Evolutionary conservation across 108 stramenopile species (phyloP).

Genomic region (Conticribra weissflogii): DNA sequence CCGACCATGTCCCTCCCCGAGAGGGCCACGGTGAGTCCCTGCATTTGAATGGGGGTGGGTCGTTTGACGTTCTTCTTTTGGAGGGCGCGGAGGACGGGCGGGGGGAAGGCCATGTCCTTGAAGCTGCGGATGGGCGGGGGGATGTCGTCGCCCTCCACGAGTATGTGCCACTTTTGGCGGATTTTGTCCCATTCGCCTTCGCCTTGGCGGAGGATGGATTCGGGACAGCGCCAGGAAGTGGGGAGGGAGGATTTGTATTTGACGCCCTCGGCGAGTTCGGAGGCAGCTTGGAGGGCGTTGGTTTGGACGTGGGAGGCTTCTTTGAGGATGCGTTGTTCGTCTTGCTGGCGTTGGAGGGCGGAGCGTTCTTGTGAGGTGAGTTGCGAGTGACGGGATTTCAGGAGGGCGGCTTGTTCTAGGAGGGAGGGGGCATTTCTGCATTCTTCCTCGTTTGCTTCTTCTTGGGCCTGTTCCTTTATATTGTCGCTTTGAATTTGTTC

Average conservation of each 20-base stretch:
- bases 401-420: constrained; percentile 83
- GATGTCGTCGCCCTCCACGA: constrained; percentile 91
- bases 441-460: constrained; percentile 22
- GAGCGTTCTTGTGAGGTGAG: constrained; percentile 65
- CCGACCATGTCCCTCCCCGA: constrained; percentile 99
- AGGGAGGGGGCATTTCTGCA: constrained; percentile 52
- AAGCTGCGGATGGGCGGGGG: constrained; percentile 94
- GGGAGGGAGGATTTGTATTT: constrained; percentile 81
- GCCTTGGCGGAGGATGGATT: constrained; percentile 70
- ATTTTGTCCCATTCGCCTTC: constrained; percentile 74
- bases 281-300: constrained; percentile 94
- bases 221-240: constrained; percentile 91
- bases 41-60: constrained; percentile 99
- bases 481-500: neutral
- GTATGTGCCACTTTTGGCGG: constrained; percentile 95
- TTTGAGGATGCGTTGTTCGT: constrained; percentile 91
- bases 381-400: constrained; percentile 66
- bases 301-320: constrained; percentile 96
- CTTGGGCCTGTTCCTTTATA: neutral
- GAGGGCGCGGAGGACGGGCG: constrained; percentile 78
- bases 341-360: constrained; percentile 60
- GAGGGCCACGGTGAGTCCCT: constrained; percentile 96
- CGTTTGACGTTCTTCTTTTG: constrained; percentile 86
- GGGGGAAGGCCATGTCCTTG: constrained; percentile 94
- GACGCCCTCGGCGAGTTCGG: constrained; percentile 90